Base-by-base conservation (phyloP, 805 yeast species). In the Starmera pachycereana region DNA sequence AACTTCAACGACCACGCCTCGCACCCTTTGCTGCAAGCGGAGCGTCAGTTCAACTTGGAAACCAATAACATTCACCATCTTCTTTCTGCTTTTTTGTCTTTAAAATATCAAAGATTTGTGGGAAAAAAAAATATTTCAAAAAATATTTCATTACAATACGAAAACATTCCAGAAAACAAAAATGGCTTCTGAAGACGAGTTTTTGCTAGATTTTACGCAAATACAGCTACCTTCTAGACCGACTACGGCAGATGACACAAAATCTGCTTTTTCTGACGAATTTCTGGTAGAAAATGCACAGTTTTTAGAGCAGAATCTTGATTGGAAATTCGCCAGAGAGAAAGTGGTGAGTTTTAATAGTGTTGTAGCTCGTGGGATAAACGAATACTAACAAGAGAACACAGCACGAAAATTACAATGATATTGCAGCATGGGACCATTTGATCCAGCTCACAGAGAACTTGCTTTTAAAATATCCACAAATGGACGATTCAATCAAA, bases 31-130 rank as follows among this genome's bases (percentile, higher is more conserved):
- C n/a, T 65, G 65, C 35, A 65, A 69, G 42, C 67, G 66, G 39
- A 73, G 56, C 28, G 57, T 59, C 11, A 73, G 50, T 42, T 66
- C 68, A 14, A 73, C 68, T 12, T 63, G 66, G 41, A 65, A 73
- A 1, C 76, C 76, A 10, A 62, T 52, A 46, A 71, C 71, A 35
- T 70, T 69, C 8, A 60, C 57, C 61, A 58, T 60, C 18, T 38
- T 37, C 16, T 32, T 22, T 22, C 7, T 22, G 7, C 9, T 6
- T 22, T 22, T 22, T 8, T 22, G 7, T 22, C 27, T 22, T 8
- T 7, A 22, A 22, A 7, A 8, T 5, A 22, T 22, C 9, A 6
- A 22, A 22, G 27, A 22, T 22, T 22, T 22, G 27, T 22, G 6
- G 6, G 9, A 22, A 22, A 22, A 22, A 22, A 22, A 5, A 22